Evolutionary conservation across 2,329 filamentous ascomycete species (phyloP), one percentile per base, ranked within the genome.

Genomic region (Exserohilum turcica): DNA sequence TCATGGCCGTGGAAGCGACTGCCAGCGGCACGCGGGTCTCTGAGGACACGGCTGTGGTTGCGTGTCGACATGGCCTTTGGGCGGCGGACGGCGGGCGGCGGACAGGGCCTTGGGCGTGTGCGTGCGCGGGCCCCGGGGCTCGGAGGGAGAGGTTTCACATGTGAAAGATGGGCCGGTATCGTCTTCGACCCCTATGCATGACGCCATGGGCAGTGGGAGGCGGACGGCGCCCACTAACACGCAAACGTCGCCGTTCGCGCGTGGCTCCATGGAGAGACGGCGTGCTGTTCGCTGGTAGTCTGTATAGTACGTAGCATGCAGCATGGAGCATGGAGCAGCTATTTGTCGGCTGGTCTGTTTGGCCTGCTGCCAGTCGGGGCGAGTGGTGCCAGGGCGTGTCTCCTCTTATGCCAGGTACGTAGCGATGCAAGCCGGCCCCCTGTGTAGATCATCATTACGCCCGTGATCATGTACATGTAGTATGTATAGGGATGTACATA

Each of bases 81-180:
- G 24, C 40, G 21, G 37, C 18, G 40, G 46, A n/a, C 36, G 15
- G 13, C n/a, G n/a, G n/a, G n/a, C n/a, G n/a, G n/a, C n/a, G n/a
- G n/a, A n/a, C n/a, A n/a, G n/a, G n/a, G n/a, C n/a, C n/a, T n/a
- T n/a, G 36, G 35, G 19, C 47, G 38, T 19, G 35, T 33, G 24
- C 40, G 39, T n/a, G 36, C 40, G 47, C 31, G 46, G 31, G 47
- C 21, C 36, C 51, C 43, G 36, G 31, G 47, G 50, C 29, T 24
- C 35, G 24, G n/a, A n/a, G n/a, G n/a, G n/a, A 33, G n/a, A 24
- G 9, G 57, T 57, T 60, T 60, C 52, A 47, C 57, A 60, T 60
- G 57, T 60, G 55, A 60, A 55, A 57, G 37, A 36, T 24, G 24
- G 32, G 31, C 48, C 36, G 36, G 24, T 42, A 33, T 28, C 24